Conservation (phyloP, 179 eudicot genomes). For the Drosera spatulata region DNA sequence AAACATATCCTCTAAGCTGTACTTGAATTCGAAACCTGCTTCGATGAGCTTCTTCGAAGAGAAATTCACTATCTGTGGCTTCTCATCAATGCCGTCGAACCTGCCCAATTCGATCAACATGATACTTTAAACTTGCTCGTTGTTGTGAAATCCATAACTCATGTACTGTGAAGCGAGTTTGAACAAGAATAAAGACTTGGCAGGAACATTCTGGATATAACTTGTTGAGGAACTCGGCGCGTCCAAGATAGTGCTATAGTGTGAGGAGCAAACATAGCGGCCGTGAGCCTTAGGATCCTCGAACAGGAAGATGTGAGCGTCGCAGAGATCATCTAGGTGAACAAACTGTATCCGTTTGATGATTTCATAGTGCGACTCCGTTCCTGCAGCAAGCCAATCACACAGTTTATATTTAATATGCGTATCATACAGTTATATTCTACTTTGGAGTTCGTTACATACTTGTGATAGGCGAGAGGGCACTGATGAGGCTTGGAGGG, state of each 20-base stretch:
- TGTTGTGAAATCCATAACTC: too few species aligned
- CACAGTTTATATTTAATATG: too few species aligned
- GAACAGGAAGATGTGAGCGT: constrained; percentile 73
- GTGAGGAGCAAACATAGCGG: constrained; percentile 74
- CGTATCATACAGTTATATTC: too few species aligned
- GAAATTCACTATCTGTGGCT: constrained; percentile 36
- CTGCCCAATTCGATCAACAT: constrained; percentile 14
- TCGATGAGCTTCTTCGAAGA: constrained; percentile 59
- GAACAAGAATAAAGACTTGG: constrained; percentile 13
- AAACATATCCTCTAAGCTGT: constrained; percentile 74
- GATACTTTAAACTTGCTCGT: too few species aligned
- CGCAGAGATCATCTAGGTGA: constrained; percentile 84
- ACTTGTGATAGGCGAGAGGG: constrained; percentile 78
- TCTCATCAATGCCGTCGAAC: constrained; percentile 52
- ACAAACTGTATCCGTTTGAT: constrained; percentile 78
- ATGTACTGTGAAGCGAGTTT: too few species aligned
- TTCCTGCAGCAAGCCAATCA: constrained; percentile 25
- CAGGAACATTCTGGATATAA: constrained; percentile 74
- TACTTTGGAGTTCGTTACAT: background rate
- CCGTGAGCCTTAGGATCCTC: constrained; percentile 68
- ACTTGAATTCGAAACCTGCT: constrained; percentile 62
- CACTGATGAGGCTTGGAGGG: constrained; percentile 89
- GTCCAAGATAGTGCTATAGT: constrained; percentile 66
- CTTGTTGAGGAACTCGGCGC: constrained; percentile 39
- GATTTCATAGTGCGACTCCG: constrained; percentile 68